These are phyloP conservation scores for Didymosphaeria variabile DNA, from an alignment of 2,329 filamentous ascomycete species.

Conservation along the genomic window DNA sequence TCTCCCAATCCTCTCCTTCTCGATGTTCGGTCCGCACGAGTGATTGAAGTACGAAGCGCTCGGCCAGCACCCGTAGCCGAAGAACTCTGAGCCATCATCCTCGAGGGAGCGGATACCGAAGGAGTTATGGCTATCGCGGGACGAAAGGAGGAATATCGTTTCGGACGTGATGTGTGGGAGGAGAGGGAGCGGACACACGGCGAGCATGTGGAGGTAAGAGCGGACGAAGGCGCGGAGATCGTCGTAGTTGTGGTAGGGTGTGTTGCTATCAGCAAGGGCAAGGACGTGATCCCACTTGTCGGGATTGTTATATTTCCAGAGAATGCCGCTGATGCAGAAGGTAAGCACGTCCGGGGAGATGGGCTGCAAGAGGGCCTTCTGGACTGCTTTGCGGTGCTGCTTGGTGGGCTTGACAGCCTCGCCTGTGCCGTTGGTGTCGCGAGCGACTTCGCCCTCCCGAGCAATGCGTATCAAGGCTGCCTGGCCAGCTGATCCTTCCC, in stretches of 20 bases:
- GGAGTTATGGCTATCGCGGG: constrained; percentile 56
- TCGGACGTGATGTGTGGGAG: constrained; percentile 45
- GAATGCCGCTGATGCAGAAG: constrained; percentile 53
- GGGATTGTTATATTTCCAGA: constrained; percentile 44
- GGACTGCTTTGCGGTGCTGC: constrained; percentile 42
- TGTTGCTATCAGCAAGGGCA: constrained; percentile 51
- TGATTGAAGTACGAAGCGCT: constrained; percentile 61
- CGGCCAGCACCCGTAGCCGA: constrained; percentile 59
- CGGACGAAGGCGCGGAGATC: constrained; percentile 52
- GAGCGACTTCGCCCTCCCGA: constrained; percentile 21
- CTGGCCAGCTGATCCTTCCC: constrained; percentile 34
- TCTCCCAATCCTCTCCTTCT: constrained; percentile 52
- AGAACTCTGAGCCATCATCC: constrained; percentile 58
- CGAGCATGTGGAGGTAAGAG: constrained; percentile 55
- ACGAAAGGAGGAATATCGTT: constrained; percentile 46
- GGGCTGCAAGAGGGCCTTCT: constrained; percentile 39
- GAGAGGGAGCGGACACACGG: constrained; percentile 49
- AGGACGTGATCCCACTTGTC: constrained; percentile 44
- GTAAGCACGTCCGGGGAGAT: constrained; percentile 52
- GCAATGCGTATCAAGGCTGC: constrained; percentile 40
- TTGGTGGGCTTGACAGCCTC: constrained; percentile 36
- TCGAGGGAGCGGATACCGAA: constrained; percentile 57
- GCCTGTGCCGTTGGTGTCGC: constrained; percentile 3
- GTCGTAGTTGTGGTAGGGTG: constrained; percentile 52
- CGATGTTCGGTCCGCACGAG: constrained; percentile 55